Evolutionary conservation across 2,329 filamentous ascomycete species (phyloP).

Genomic region (Phialemonium atrogriseum): DNA sequence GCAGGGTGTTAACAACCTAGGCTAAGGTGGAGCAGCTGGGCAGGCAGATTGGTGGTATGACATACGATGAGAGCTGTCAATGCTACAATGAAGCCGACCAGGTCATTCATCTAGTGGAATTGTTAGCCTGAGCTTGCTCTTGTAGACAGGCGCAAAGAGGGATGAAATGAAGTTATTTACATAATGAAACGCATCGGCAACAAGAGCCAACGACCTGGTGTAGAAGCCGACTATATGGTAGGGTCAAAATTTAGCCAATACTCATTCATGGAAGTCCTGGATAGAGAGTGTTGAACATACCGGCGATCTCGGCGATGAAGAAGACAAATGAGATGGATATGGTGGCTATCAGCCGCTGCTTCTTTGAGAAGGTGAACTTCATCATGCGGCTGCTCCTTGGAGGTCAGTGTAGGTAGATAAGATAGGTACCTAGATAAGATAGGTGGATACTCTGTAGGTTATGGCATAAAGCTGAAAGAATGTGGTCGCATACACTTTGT

Average conservation of each 20-base stretch:
- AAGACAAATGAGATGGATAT: conserved; percentile 42
- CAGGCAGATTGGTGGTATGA: conserved; percentile 2
- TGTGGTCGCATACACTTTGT: no score
- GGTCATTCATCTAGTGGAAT: conserved; percentile 52
- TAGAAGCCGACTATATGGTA: conserved; percentile 50
- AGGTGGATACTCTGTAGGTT: no score
- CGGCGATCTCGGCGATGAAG: conserved; percentile 41
- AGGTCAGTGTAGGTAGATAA: no score
- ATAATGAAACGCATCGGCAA: conserved; percentile 75
- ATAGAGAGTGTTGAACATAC: conserved; percentile 18
- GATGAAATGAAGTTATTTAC: conserved; percentile 30
- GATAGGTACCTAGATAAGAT: no score
- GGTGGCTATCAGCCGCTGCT: conserved; percentile 36
- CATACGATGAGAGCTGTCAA: conserved; percentile 54
- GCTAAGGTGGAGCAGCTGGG: background rate
- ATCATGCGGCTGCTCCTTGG: conserved; percentile 18
- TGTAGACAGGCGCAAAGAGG: no score
- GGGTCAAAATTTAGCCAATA: conserved; percentile 5
- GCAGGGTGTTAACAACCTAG: conserved; percentile 6
- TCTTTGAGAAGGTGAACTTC: conserved; percentile 27
- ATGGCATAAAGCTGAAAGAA: no score
- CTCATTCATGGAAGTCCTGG: conserved; percentile 3
- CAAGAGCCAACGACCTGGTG: conserved; percentile 61
- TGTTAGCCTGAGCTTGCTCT: background rate
- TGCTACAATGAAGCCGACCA: conserved; percentile 61